Conservation (phyloP, 1,284 basidiomycete genomes). For the Apiotrichum brassicae region DNA sequence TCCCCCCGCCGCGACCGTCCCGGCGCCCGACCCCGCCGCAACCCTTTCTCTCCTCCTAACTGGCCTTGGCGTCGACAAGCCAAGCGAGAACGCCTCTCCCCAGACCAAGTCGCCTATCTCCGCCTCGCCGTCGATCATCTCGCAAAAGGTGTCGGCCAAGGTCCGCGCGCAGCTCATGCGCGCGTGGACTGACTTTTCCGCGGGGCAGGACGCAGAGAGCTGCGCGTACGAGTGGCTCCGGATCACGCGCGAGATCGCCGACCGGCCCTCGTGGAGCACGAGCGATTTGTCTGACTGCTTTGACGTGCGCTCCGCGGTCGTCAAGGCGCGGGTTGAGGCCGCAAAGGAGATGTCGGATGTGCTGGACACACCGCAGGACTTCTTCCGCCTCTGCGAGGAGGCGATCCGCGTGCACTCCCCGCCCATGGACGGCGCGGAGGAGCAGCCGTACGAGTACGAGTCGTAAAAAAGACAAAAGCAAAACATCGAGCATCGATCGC, state of each 20-base stretch:
- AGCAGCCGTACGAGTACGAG: constrained; percentile 6
- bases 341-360: constrained; percentile 29
- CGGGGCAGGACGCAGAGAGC: constrained; percentile 22
- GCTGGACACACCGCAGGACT: constrained; percentile 16
- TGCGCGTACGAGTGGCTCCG: constrained; percentile 36
- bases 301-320: constrained; percentile 10
- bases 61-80: constrained; percentile 1
- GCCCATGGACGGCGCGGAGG: constrained; percentile 4
- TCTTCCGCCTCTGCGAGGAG: constrained; percentile 37
- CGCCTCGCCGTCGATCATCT: constrained; percentile 2
- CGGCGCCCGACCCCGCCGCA: constrained; percentile 4
- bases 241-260: constrained; percentile 18
- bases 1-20: constrained; percentile 2
- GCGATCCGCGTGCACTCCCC: constrained; percentile 13
- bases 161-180: constrained; percentile 20
- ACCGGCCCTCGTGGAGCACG: constrained; percentile 11
- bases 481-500: no score
- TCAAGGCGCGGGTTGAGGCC: constrained; percentile 28
- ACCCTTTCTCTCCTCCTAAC: constrained; percentile 10
- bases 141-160: constrained; percentile 21
- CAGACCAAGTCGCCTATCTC: background rate
- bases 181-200: constrained; percentile 18
- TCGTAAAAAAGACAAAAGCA: no score
- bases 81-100: background rate
- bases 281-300: background rate